A percentile compares a stretch with the other conserved stretches of the same genome.
Conservation (phyloP, 75 land plant genomes). For the Pinus tabuliformis region DNA sequence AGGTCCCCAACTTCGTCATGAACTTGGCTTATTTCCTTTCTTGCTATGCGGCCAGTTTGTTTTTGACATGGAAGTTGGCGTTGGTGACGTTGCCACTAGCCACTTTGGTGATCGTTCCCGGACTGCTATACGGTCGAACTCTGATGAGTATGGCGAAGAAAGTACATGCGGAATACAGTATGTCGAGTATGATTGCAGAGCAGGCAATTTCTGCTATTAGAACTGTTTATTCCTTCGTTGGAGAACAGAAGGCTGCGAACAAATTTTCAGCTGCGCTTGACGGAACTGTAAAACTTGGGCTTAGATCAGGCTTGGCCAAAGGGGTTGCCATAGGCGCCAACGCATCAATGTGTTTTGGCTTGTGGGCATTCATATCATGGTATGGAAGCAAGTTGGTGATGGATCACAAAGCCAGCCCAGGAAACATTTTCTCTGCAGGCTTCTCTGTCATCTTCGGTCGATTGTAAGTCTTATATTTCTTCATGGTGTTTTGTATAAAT, state of each 20-base stretch:
- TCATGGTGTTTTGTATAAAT: not conserved
- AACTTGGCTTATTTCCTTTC: constrained; percentile 21
- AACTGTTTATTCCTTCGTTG: constrained; percentile 38
- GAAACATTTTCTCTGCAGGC: constrained; percentile 7
- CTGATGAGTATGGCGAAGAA: not conserved
- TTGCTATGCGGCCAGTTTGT: constrained; percentile 15
- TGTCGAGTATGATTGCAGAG: constrained; percentile 24
- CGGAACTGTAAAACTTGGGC: constrained; percentile 20
- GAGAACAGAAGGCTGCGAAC: constrained; percentile 12
- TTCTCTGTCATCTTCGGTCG: constrained; percentile 15
- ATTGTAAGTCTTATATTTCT: constrained; percentile 15
- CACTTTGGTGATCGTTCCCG: constrained; percentile 27
- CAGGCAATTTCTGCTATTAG: constrained; percentile 29
- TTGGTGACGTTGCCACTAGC: constrained; percentile 15
- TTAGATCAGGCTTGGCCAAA: constrained; percentile 30
- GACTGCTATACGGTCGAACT: constrained; percentile 20
- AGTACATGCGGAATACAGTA: constrained; percentile 12
- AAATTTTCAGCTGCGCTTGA: constrained; percentile 17
- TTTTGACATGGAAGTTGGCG: constrained; percentile 16
- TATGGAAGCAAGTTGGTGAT: constrained; percentile 10
- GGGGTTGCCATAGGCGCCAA: constrained; percentile 26
- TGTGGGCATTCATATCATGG: constrained; percentile 26
- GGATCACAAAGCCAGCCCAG: not conserved
- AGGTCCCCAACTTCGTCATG: constrained; percentile 30
- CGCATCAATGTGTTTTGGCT: constrained; percentile 10